A percentile compares a stretch with the other conserved stretches of the same genome.
Conservation (phyloP, 305 asterid genomes). For the Andrographis paniculata region DNA sequence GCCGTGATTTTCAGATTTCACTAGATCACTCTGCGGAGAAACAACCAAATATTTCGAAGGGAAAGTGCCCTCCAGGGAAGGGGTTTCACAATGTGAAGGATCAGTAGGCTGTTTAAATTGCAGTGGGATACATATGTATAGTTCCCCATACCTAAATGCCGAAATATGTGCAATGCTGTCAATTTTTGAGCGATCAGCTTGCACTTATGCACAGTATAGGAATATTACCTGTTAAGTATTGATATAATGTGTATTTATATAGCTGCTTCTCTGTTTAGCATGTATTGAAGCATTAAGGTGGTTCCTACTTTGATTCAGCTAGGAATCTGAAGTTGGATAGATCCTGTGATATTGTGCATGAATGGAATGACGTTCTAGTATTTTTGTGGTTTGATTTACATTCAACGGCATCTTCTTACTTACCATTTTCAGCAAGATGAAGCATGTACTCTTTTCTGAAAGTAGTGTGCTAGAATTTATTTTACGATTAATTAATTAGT, state of each 20-base stretch:
- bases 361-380: not conserved
- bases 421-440: slow-evolving; percentile 5
- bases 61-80: slow-evolving; percentile 15
- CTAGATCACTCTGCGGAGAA: slow-evolving; percentile 24
- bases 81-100: slow-evolving; percentile 8
- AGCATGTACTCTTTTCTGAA: not conserved
- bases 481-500: too few species aligned
- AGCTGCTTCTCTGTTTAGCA: slow-evolving; percentile 17
- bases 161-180: slow-evolving; percentile 20
- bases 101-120: slow-evolving; percentile 5
- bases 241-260: slow-evolving; percentile 10
- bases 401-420: slow-evolving; percentile 5
- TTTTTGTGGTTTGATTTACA: slow-evolving; percentile 10
- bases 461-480: not conserved
- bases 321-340: slow-evolving; percentile 14
- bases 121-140: slow-evolving; percentile 15
- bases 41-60: slow-evolving; percentile 10
- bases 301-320: slow-evolving; percentile 18
- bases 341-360: slow-evolving; percentile 13
- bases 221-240: slow-evolving; percentile 8
- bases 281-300: slow-evolving; percentile 15
- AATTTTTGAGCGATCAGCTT: slow-evolving; percentile 26
- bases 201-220: slow-evolving; percentile 24
- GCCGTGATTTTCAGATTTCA: slow-evolving; percentile 32
- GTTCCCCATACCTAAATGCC: slow-evolving; percentile 14